phyloP scores from a whole-genome alignment of 2,329 filamentous ascomycete species.

The Purpureocillium lavendulum region DNA sequence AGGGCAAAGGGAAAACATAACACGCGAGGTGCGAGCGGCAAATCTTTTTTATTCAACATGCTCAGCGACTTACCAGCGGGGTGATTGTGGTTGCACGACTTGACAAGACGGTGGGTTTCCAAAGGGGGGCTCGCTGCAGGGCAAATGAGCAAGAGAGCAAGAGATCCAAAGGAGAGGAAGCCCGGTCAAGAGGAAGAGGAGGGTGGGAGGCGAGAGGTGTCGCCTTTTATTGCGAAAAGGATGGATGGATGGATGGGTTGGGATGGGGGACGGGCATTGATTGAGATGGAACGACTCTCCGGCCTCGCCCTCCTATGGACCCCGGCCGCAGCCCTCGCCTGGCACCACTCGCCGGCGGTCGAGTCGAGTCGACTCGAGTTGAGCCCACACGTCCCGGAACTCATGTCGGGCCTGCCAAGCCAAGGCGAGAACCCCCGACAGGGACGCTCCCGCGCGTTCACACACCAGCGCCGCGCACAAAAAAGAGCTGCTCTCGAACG shows the following conservation, averaged over 20 bases:
- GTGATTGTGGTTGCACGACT: constrained; percentile 8
- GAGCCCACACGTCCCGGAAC: too few relatives aligned
- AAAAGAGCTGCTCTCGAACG: too few relatives aligned
- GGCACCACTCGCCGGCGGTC: neutral
- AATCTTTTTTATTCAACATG: neutral
- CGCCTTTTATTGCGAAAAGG: constrained; percentile 9
- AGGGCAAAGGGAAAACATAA: too few relatives aligned
- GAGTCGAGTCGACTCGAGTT: too few relatives aligned
- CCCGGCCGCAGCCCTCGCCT: neutral
- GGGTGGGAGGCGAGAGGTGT: constrained; percentile 9
- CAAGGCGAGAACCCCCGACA: too few relatives aligned
- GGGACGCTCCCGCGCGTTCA: too few relatives aligned
- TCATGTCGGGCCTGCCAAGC: too few relatives aligned
- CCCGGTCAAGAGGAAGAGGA: constrained; percentile 8
- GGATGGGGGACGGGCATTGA: too few relatives aligned
- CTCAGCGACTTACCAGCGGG: constrained; percentile 16
- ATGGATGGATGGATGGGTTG: constrained; percentile 2
- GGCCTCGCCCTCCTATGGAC: neutral
- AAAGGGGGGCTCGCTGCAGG: constrained; percentile 19
- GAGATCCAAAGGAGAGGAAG: constrained; percentile 14
- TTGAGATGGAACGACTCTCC: constrained; percentile 2
- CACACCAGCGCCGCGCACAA: too few relatives aligned
- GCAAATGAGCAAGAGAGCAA: constrained; percentile 15
- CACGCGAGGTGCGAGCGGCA: too few relatives aligned
- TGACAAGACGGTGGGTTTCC: constrained; percentile 13